Evolutionary conservation across 2,329 filamentous ascomycete genomes (phyloP).

Genomic region (Microascus cirrosus): DNA sequence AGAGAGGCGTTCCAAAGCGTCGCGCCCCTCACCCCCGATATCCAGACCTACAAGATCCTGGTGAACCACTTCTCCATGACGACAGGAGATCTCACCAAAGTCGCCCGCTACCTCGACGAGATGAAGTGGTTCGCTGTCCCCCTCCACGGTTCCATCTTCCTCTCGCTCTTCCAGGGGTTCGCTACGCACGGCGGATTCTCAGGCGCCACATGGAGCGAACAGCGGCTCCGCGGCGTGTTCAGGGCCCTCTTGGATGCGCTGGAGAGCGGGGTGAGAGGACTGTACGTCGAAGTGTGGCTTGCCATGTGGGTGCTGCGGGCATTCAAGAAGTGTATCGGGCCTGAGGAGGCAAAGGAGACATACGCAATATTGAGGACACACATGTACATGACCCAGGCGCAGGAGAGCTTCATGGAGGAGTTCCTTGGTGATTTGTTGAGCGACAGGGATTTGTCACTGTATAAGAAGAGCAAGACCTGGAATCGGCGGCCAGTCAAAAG

Average conservation of each 20-base stretch:
- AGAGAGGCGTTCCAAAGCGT: constrained; percentile 43
- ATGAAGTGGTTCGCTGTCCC: constrained; percentile 62
- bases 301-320: constrained; percentile 50
- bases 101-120: constrained; percentile 64
- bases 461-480: not conserved
- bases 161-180: constrained; percentile 78
- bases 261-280: constrained; percentile 29
- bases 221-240: constrained; percentile 59
- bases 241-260: constrained; percentile 47
- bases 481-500: not conserved
- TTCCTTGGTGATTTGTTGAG: constrained; percentile 18
- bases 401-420: constrained; percentile 32
- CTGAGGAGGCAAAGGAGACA: constrained; percentile 38
- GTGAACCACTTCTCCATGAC: constrained; percentile 61
- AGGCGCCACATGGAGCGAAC: constrained; percentile 55
- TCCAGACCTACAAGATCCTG: constrained; percentile 69
- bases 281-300: constrained; percentile 50
- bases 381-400: constrained; percentile 36
- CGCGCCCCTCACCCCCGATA: constrained; percentile 59
- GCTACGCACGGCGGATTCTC: constrained; percentile 53
- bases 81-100: constrained; percentile 59
- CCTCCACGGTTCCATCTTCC: constrained; percentile 65
- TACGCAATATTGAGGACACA: constrained; percentile 37
- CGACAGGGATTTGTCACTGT: constrained; percentile 12
- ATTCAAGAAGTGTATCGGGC: constrained; percentile 47